phyloP scores from a whole-genome alignment of 2,329 filamentous ascomycete species.

The Basipetospora chlamydospora region DNA sequence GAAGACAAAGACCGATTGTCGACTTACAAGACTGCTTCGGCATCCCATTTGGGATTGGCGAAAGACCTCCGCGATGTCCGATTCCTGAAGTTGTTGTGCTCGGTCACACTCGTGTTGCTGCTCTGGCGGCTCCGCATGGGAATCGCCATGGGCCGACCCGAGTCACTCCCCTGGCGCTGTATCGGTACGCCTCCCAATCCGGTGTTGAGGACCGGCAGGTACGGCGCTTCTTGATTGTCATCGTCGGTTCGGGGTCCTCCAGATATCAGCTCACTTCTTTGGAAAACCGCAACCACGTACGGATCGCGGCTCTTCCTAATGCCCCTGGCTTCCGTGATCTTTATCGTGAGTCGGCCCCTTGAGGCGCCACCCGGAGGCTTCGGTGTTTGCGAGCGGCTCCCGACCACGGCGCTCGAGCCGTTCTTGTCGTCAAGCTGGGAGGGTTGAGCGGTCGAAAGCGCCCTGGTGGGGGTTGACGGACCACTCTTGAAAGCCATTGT shows the following conservation, averaged over 20 bases:
- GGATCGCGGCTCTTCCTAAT: conserved; percentile 73
- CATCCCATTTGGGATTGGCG: conserved; percentile 88
- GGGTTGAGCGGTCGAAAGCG: conserved; percentile 53
- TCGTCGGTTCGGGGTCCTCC: conserved; percentile 59
- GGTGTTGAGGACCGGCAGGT: conserved; percentile 25
- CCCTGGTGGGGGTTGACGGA: conserved; percentile 76
- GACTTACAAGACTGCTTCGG: conserved; percentile 88
- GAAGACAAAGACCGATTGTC: background rate
- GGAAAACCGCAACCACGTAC: conserved; percentile 93
- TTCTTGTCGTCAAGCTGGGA: conserved; percentile 31
- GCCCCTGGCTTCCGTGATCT: conserved; percentile 73
- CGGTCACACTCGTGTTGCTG: conserved; percentile 76
- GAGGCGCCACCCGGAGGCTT: conserved; percentile 38
- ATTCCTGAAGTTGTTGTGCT: conserved; percentile 46
- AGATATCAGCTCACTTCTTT: conserved; percentile 92
- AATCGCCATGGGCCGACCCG: conserved; percentile 76
- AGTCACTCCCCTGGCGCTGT: conserved; percentile 63
- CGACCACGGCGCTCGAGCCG: conserved; percentile 21
- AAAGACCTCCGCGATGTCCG: conserved; percentile 43
- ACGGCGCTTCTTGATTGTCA: conserved; percentile 36
- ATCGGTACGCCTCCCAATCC: conserved; percentile 42
- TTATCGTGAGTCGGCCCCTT: conserved; percentile 80
- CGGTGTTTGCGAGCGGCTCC: conserved; percentile 39
- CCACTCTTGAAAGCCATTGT: conserved; percentile 87
- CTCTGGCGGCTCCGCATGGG: conserved; percentile 95